Conservation (phyloP, 2,329 filamentous ascomycete genomes). For the Epichloe gansuensis region DNA sequence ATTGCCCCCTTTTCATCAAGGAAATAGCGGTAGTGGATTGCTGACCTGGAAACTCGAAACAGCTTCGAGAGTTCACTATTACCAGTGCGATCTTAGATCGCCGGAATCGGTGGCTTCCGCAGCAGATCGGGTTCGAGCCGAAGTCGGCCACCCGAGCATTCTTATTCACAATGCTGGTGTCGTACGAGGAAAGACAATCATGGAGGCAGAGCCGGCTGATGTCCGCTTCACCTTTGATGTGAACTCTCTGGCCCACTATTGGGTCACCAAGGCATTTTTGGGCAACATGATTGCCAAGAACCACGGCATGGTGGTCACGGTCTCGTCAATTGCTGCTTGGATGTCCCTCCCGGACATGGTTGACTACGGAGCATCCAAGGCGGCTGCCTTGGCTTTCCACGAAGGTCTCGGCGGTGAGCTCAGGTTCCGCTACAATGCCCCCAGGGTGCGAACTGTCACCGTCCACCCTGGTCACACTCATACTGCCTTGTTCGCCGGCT, state of each 20-base stretch:
- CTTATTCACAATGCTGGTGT: conserved; percentile 64
- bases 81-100: conserved; percentile 57
- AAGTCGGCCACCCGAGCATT: conserved; percentile 53
- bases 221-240: conserved; percentile 59
- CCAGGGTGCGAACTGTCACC: conserved; percentile 52
- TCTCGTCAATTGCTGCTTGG: conserved; percentile 53
- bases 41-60: background rate
- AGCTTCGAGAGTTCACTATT: conserved; percentile 49
- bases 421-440: conserved; percentile 46
- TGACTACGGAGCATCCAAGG: conserved; percentile 57
- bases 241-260: conserved; percentile 57
- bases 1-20: background rate
- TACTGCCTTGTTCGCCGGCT: conserved; percentile 27
- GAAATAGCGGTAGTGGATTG: background rate
- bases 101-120: conserved; percentile 37
- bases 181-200: conserved; percentile 46
- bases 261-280: conserved; percentile 54
- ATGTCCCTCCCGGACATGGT: conserved; percentile 49
- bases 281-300: conserved; percentile 49
- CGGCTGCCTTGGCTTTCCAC: conserved; percentile 54
- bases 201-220: conserved; percentile 43
- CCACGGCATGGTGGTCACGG: conserved; percentile 63
- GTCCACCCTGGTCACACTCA: conserved; percentile 41
- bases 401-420: conserved; percentile 52
- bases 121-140: conserved; percentile 38